Base-by-base conservation (phyloP, 31 red algal genomes). In the Asparagopsis taxiformis region DNA sequence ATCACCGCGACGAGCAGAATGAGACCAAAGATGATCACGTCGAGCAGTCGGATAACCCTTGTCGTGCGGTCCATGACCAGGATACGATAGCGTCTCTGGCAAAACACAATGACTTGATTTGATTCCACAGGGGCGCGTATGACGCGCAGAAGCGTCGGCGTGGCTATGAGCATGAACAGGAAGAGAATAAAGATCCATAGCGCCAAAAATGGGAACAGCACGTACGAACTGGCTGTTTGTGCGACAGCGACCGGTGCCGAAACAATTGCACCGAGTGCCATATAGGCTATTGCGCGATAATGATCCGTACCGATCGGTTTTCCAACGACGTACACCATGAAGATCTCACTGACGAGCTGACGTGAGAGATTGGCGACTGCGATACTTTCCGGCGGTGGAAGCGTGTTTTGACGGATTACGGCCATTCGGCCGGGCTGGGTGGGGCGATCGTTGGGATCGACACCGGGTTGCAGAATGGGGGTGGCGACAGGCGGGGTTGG, bases 161-260 rank as follows among this genome's bases (percentile, higher is more conserved):
- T 74, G 13, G 46, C 80, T 60, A 85, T 16, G 44, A 85, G 33
- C 21, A 49, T 52, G 30, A 85, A 57, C 31, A 58, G n/a, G 16
- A 68, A 59, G 19, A 55, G 58, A 24, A 70, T 60, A 20, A 49
- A 53, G 29, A 59, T 21, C 80, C 80, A 85, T 15, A 74, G 26
- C 3, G 59, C 80, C 20, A 85, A 44, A 8, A 85, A 41, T 56
- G 80, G 80, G 49, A 64, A 74, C 39, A 85, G 60, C 24, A 85
- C 44, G 50, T 56, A 85, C 34, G 60, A 67, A 7, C 69, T 55
- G 16, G 57, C 39, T 58, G 62, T 44, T 23, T 74, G 61, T 13
- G 58, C 70, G 9, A 62, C 80, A 10, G 59, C 56, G 35, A 74
- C 51, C 6, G 80, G 80, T 1, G 59, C 70, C 6, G 46, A 58